Evolutionary conservation across 2,329 filamentous ascomycete genomes (phyloP).

Genomic region (Colletotrichum tofieldiae): DNA sequence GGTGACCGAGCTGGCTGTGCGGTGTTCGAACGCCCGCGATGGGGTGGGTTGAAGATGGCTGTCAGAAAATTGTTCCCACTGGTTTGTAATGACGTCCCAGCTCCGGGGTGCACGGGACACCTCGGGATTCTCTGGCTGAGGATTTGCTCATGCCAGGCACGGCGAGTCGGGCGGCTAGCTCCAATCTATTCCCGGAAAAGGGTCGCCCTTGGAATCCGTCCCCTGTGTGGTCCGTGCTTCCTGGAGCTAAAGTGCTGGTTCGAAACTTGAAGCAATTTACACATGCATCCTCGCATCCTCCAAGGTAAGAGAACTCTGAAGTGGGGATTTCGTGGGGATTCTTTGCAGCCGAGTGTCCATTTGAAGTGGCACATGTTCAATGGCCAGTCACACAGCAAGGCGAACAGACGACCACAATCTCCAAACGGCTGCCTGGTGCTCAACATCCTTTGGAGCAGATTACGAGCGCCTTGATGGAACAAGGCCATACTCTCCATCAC

Average conservation of each 20-base stretch:
- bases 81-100: slow-evolving; percentile 38
- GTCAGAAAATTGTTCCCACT: slow-evolving; percentile 34
- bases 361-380: neutral
- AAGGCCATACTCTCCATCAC: neutral
- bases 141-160: slow-evolving; percentile 12
- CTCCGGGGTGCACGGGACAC: slow-evolving; percentile 31
- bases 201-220: neutral
- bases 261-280: neutral
- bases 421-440: neutral
- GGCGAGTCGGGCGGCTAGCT: neutral
- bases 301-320: too few relatives aligned
- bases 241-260: slow-evolving; percentile 17
- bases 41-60: neutral
- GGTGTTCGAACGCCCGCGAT: slow-evolving; percentile 4
- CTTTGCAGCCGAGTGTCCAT: neutral
- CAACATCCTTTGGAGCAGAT: neutral
- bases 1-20: slow-evolving; percentile 17
- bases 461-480: neutral
- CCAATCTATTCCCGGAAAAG: slow-evolving; percentile 16
- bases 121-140: neutral
- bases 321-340: neutral
- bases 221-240: slow-evolving; percentile 14
- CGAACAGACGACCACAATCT: neutral
- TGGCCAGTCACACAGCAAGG: neutral
- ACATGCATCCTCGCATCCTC: slow-evolving; percentile 1